A percentile compares a stretch with the other conserved stretches of the same genome.
These are phyloP conservation scores for Agrocybe pediades DNA, from an alignment of 768 basidiomycete species.

Conservation along the genomic window DNA sequence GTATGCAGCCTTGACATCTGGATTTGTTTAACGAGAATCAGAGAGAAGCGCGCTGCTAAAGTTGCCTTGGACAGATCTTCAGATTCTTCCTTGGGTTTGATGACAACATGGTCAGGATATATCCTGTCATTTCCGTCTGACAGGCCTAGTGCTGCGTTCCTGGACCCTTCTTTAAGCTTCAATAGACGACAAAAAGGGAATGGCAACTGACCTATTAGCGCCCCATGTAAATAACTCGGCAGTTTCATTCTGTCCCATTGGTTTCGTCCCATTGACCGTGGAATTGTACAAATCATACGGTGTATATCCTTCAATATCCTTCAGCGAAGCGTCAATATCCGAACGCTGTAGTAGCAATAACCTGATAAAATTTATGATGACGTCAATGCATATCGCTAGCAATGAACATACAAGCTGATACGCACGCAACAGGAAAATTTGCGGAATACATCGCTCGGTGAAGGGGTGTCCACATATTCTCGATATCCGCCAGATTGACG, in stretches of 20 bases:
- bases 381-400: slow-evolving; percentile 17
- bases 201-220: slow-evolving; percentile 59
- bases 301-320: slow-evolving; percentile 88
- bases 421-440: slow-evolving; percentile 71
- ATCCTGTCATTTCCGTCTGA: slow-evolving; percentile 78
- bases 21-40: slow-evolving; percentile 63
- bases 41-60: slow-evolving; percentile 55
- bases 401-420: slow-evolving; percentile 14
- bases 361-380: slow-evolving; percentile 36
- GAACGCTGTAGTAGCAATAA: slow-evolving; percentile 72
- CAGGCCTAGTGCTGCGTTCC: slow-evolving; percentile 88
- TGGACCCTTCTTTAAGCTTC: slow-evolving; percentile 22
- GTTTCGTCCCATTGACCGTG: slow-evolving; percentile 76
- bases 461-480: slow-evolving; percentile 90
- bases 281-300: slow-evolving; percentile 94
- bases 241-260: slow-evolving; percentile 34
- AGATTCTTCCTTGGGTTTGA: slow-evolving; percentile 41
- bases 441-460: slow-evolving; percentile 86
- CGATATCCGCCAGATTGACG: slow-evolving; percentile 78
- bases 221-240: slow-evolving; percentile 89
- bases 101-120: slow-evolving; percentile 74
- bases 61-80: slow-evolving; percentile 21
- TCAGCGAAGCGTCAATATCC: slow-evolving; percentile 72
- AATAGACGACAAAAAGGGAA: not conserved
- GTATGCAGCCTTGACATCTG: slow-evolving; percentile 91